Evolutionary conservation across 495 filamentous ascomycete species (phyloP).

Genomic region (Lasiosphaeriaceae sp.): DNA sequence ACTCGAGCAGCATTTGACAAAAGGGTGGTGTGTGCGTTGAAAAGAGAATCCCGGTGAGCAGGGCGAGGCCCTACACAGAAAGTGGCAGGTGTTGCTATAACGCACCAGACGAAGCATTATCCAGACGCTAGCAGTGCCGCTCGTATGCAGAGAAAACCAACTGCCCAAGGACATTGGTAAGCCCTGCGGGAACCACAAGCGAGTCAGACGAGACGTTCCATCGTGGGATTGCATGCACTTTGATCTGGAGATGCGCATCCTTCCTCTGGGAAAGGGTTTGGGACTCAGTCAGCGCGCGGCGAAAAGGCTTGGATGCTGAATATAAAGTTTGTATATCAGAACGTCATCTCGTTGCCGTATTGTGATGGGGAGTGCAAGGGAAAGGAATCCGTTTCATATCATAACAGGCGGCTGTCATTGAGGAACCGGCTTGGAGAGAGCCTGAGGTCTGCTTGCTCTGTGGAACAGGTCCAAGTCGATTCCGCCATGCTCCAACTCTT

Average conservation of each 20-base stretch:
- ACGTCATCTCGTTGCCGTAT: too few species aligned
- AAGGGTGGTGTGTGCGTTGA: too few species aligned
- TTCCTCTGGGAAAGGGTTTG: background rate
- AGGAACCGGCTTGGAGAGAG: too few species aligned
- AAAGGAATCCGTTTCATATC: too few species aligned
- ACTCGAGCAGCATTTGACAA: too few species aligned
- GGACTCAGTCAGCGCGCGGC: background rate
- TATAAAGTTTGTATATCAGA: too few species aligned
- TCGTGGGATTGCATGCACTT: background rate
- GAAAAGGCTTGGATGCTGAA: background rate
- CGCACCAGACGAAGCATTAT: background rate
- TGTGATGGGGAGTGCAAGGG: too few species aligned
- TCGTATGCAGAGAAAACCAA: background rate
- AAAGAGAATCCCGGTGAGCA: too few species aligned
- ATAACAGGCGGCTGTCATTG: too few species aligned
- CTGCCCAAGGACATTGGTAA: background rate
- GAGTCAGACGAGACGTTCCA: background rate
- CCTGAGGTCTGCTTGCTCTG: too few species aligned
- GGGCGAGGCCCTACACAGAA: too few species aligned
- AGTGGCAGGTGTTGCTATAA: too few species aligned
- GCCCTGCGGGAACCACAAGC: background rate
- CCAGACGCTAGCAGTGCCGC: background rate
- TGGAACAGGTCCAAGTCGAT: background rate
- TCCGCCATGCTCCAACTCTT: background rate
- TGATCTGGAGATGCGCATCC: background rate